Conservation (phyloP, 164 flowering plant species). For the Litsea cubeba region DNA sequence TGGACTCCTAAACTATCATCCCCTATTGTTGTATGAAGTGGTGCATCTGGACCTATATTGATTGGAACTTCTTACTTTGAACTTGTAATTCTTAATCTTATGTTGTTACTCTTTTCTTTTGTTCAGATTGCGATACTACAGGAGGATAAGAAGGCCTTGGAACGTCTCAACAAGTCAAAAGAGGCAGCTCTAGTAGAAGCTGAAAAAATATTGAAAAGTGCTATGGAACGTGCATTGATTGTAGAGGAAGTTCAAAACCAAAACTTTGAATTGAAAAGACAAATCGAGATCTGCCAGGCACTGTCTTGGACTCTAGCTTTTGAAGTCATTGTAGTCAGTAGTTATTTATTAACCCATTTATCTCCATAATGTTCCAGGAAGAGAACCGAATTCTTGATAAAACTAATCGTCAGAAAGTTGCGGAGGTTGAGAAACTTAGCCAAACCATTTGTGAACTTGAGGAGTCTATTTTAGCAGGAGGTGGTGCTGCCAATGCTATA, state of each 20-base stretch:
- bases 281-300: slow-evolving; percentile 85
- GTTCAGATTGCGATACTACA: slow-evolving; percentile 56
- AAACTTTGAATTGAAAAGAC: slow-evolving; percentile 73
- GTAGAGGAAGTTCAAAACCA: slow-evolving; percentile 95
- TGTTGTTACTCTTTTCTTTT: slow-evolving; percentile 5
- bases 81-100: background rate
- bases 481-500: slow-evolving; percentile 65
- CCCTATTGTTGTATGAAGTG: background rate
- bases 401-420: slow-evolving; percentile 72
- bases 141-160: slow-evolving; percentile 86
- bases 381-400: slow-evolving; percentile 85
- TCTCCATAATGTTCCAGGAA: slow-evolving; percentile 45
- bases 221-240: slow-evolving; percentile 81
- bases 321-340: background rate
- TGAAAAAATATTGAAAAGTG: slow-evolving; percentile 73
- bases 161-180: slow-evolving; percentile 75
- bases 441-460: slow-evolving; percentile 77
- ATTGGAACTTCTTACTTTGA: background rate
- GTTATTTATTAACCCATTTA: background rate
- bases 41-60: background rate
- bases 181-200: slow-evolving; percentile 87
- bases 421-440: slow-evolving; percentile 80
- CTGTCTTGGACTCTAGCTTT: background rate
- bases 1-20: background rate
- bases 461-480: slow-evolving; percentile 76